Conservation (phyloP, 2,329 filamentous ascomycete genomes). For the Cryphonectria nitschkei region DNA sequence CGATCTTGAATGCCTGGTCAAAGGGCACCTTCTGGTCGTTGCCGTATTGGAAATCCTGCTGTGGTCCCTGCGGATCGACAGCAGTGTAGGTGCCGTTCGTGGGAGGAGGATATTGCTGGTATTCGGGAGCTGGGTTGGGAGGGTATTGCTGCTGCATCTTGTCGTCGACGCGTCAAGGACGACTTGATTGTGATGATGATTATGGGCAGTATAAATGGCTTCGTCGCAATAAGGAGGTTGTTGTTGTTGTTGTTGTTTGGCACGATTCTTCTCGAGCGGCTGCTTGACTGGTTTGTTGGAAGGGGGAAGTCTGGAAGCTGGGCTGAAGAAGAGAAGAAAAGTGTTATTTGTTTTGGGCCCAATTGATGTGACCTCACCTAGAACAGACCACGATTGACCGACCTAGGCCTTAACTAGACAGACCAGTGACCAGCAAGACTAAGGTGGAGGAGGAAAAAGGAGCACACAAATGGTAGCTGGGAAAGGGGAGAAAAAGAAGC, state of each 20-base stretch:
- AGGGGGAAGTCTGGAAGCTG: background rate
- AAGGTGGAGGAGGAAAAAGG: too few relatives aligned
- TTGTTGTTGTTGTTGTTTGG: background rate
- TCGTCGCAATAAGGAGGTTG: too few relatives aligned
- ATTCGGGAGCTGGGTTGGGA: background rate
- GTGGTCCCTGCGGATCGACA: constrained; percentile 15
- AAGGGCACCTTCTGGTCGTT: constrained; percentile 60
- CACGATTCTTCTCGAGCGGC: too few relatives aligned
- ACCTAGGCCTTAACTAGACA: background rate
- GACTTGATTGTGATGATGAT: background rate
- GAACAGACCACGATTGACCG: too few relatives aligned
- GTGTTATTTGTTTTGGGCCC: background rate
- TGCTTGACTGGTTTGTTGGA: too few relatives aligned
- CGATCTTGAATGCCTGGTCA: constrained; percentile 80
- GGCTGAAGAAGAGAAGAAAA: background rate
- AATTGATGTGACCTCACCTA: background rate
- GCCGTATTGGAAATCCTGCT: constrained; percentile 27
- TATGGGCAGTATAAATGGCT: background rate
- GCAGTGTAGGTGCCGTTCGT: constrained; percentile 4
- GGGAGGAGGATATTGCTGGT: constrained; percentile 12
- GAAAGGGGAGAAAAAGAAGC: background rate
- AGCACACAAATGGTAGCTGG: background rate
- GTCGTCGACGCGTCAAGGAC: background rate
- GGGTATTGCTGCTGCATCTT: constrained; percentile 13
- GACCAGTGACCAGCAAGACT: background rate